Evolutionary conservation across 2,329 filamentous ascomycete genomes (phyloP).

Genomic region (Aspergillus ochraceoroseus): DNA sequence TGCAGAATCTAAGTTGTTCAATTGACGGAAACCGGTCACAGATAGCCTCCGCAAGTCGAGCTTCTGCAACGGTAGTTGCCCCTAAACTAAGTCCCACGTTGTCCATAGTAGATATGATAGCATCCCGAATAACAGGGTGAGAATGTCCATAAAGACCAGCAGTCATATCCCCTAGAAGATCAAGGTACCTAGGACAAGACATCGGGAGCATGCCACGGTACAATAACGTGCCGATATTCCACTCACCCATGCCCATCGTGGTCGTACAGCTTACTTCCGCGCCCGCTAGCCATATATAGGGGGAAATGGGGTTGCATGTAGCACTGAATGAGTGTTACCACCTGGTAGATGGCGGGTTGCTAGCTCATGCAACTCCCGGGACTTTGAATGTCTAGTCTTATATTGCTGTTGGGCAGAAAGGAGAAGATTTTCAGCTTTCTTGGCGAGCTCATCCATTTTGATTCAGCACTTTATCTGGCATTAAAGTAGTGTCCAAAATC

Average conservation of each 20-base stretch:
- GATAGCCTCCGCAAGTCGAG: constrained; percentile 50
- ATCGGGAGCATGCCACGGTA: background rate
- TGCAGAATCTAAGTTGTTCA: constrained; percentile 57
- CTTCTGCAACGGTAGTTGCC: constrained; percentile 51
- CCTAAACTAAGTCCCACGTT: constrained; percentile 54
- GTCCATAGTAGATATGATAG: constrained; percentile 37
- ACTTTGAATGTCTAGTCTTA: constrained; percentile 10
- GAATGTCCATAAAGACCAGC: constrained; percentile 65
- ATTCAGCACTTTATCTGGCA: too few relatives aligned
- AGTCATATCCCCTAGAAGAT: constrained; percentile 60
- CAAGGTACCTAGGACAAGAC: constrained; percentile 44
- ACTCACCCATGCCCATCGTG: constrained; percentile 18
- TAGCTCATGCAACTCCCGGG: constrained; percentile 15
- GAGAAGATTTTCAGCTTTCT: background rate
- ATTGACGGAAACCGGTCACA: constrained; percentile 50
- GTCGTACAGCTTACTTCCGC: constrained; percentile 13
- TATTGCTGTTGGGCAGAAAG: background rate
- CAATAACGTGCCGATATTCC: background rate
- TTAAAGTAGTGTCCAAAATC: background rate
- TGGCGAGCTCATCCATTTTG: background rate
- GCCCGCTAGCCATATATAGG: constrained; percentile 15
- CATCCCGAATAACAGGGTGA: constrained; percentile 50
- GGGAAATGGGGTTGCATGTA: constrained; percentile 21
- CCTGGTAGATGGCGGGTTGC: constrained; percentile 27
- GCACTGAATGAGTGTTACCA: constrained; percentile 31